Evolutionary conservation across 148 eudicot genomes (phyloP), one percentile per base, ranked within the genome.

Genomic region (Rhododendron molle): DNA sequence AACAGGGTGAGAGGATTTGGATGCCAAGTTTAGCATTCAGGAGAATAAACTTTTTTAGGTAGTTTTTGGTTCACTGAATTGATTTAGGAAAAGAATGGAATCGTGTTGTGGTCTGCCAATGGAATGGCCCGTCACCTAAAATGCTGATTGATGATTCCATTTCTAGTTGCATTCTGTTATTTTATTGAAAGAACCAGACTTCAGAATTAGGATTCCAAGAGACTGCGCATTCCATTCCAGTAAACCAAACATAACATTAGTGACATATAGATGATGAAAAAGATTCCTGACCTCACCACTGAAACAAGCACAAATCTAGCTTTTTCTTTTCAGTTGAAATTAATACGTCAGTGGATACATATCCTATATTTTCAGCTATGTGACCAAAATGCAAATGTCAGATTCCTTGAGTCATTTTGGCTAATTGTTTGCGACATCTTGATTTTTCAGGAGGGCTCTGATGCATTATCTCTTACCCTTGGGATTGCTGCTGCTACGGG

Each of bases 401-500:
- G 23, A 23, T 46, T 82, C 34, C 26, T 62, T 1, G 46, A 40
- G 74, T 81, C 30, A 58, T 11, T 21, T 12, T 82, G 34, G 8
- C 76, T 38, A 40, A 40, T 62, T 82, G 58, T 32, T 50, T 72
- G 34, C 52, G 83, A 52, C 71, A 32, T 78, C n/a, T 14, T 60
- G 46, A 14, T 85, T 85, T 85, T 92, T 85, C 94, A 97, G 99
- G 99, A 90, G 28, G 89, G 90, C 2, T 82, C 88, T 60, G 96
- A 92, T 11, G 89, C 91, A 11, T 89, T 92, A 78, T 83, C 95
- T 44, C 72, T 92, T 71, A 56, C 91, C 30, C 84, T 95, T 56
- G 96, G 94, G 81, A 18, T 94, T 82, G 97, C 95, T 81, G 99
- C 99, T 76, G 98, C 95, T 40, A 87, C 96, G 74, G 99, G 96